Evolutionary conservation across 164 flowering plant genomes (phyloP), one percentile per base, ranked within the genome.

Genomic region (Vitis rupestris): DNA sequence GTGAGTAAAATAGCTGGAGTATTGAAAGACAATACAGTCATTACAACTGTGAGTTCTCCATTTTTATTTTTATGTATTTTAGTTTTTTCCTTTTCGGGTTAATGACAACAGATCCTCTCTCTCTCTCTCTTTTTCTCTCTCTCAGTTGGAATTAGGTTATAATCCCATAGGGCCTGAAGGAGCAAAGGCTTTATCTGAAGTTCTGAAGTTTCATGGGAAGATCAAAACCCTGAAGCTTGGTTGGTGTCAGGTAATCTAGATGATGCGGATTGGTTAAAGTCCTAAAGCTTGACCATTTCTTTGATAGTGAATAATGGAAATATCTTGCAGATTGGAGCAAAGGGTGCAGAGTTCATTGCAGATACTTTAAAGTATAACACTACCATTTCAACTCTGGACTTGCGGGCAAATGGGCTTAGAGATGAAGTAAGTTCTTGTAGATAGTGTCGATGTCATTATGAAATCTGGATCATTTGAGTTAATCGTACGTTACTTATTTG

Each of bases 131-230:
- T 15, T 58, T 65, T 59, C 61, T 47, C 14, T 60, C 13, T 69
- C 54, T 59, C 87, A 96, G 99, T 78, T 96, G 87, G 97, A 93
- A 62, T 70, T 96, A 68, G 86, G 88, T 65, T 96, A 96, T 75
- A 96, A 96, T 80, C 99, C 98, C 58, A 87, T 96, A 72, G 98
- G 99, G 69, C 82, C 97, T 23, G 97, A 96, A 52, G 99, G 98
- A 16, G 90, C 88, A 12, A 86, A 91, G 78, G 94, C 88, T 71
- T 75, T 96, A 56, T 83, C 87, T 48, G 97, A 93, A 70, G 89
- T 91, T 71, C 93, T 96, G 7, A 96, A 96, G 74, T 93, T 90
- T 74, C 89, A 90, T 78, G 99, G 99, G 44, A 89, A 90, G 64
- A 74, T 93, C 67, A 84, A 89, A 70, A 84, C 83, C 58, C 94